Conservation (phyloP, 2,329 filamentous ascomycete species). For the Ophiocordyceps unilateralis region DNA sequence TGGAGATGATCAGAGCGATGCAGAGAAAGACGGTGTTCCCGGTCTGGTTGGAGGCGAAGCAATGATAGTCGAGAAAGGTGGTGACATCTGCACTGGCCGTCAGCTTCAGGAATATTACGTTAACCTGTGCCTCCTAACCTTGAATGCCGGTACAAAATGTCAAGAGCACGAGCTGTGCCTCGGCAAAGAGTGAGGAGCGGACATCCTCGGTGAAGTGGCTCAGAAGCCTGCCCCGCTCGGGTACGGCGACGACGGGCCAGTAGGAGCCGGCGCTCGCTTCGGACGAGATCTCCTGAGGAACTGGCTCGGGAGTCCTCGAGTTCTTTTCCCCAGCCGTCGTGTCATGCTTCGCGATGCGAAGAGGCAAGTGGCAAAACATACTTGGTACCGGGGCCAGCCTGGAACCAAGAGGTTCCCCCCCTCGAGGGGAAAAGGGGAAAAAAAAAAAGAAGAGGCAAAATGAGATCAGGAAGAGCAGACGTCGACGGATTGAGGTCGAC, state of each 20-base stretch:
- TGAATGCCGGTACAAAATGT: slow-evolving; percentile 35
- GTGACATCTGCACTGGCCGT: slow-evolving; percentile 26
- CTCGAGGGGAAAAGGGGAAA: background rate
- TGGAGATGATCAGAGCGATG: slow-evolving; percentile 30
- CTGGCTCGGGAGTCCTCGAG: background rate
- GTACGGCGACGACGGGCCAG: background rate
- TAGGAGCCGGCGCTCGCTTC: background rate
- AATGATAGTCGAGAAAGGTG: slow-evolving; percentile 42
- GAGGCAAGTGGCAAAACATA: background rate
- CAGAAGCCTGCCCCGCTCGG: background rate
- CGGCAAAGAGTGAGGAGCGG: slow-evolving; percentile 21
- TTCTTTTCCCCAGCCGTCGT: background rate
- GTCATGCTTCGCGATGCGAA: background rate
- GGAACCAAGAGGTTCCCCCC: too few species aligned
- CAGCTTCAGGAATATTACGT: background rate
- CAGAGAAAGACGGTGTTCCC: slow-evolving; percentile 46
- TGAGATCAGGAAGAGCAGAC: background rate
- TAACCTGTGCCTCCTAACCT: slow-evolving; percentile 12
- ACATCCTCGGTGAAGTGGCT: slow-evolving; percentile 14
- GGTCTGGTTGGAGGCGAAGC: slow-evolving; percentile 48
- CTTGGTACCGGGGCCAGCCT: background rate
- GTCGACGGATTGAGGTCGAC: background rate
- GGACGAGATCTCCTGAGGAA: background rate
- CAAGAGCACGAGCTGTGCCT: slow-evolving; percentile 26
- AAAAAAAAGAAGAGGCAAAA: background rate